phyloP scores from a whole-genome alignment of 2,329 filamentous ascomycete species.

The Cercospora sp. region DNA sequence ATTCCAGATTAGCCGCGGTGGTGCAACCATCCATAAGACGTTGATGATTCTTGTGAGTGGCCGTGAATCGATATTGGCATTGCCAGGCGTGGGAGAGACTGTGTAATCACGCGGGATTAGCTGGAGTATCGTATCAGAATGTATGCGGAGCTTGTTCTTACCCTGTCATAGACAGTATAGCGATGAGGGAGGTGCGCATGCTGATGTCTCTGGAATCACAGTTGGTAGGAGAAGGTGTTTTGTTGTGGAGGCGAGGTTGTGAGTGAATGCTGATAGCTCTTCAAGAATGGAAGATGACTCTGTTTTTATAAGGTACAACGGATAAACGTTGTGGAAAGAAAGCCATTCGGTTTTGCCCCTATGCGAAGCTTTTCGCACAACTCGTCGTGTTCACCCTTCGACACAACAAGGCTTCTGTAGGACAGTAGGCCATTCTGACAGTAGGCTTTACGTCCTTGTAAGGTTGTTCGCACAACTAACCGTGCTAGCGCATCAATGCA shows the following conservation, averaged over 20 bases:
- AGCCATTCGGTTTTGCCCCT: background rate
- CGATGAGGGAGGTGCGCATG: background rate
- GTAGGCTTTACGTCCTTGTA: no score
- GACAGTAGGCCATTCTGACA: no score
- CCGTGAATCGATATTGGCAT: background rate
- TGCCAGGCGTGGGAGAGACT: background rate
- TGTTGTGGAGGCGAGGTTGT: background rate
- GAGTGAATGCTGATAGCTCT: background rate
- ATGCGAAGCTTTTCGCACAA: background rate
- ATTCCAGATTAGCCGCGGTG: no score
- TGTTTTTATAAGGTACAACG: background rate
- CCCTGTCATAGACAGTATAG: background rate
- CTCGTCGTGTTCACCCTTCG: no score
- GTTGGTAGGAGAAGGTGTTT: background rate
- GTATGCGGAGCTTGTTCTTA: no score
- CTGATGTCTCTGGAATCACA: background rate
- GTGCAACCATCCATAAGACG: background rate
- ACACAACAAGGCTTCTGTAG: no score
- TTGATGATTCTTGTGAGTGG: background rate
- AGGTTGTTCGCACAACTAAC: no score
- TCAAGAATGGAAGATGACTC: background rate
- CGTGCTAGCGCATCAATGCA: background rate
- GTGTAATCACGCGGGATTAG: no score
- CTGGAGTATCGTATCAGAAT: no score
- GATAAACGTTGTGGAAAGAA: background rate